These are phyloP conservation scores for Alternaria solani DNA, from an alignment of 2,329 filamentous ascomycete species.

Conservation along the genomic window DNA sequence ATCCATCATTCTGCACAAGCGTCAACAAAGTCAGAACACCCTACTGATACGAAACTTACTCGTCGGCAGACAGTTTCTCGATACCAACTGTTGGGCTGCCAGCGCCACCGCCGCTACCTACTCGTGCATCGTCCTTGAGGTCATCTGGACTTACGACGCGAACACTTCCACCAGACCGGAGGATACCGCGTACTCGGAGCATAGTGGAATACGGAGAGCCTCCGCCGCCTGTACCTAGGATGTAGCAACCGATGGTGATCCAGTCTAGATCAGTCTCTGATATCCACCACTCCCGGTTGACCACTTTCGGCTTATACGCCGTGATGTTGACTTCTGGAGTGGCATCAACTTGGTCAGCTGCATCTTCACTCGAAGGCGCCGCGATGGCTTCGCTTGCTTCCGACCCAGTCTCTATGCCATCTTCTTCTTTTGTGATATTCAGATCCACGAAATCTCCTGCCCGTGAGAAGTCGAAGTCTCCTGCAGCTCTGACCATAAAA, in stretches of 20 bases:
- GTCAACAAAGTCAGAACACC: not conserved
- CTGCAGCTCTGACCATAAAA: constrained; percentile 65
- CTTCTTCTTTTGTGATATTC: constrained; percentile 31
- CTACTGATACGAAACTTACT: constrained; percentile 35
- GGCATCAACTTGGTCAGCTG: constrained; percentile 23
- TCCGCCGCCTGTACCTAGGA: constrained; percentile 59
- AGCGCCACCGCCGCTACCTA: constrained; percentile 57
- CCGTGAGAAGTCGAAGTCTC: constrained; percentile 55
- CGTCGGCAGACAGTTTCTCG: constrained; percentile 54
- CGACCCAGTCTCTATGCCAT: constrained; percentile 16
- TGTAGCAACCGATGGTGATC: constrained; percentile 58
- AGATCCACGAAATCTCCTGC: constrained; percentile 39
- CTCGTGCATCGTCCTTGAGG: constrained; percentile 55
- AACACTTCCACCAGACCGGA: constrained; percentile 52
- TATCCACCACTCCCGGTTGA: constrained; percentile 54
- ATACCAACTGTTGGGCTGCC: constrained; percentile 56
- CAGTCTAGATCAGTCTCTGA: constrained; percentile 57
- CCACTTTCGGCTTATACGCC: constrained; percentile 53
- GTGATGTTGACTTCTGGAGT: constrained; percentile 37
- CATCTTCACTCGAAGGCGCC: constrained; percentile 28
- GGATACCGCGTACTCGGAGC: constrained; percentile 53
- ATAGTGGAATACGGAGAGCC: constrained; percentile 57
- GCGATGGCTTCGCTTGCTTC: constrained; percentile 14
- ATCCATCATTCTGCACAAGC: constrained; percentile 44
- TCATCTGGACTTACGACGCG: constrained; percentile 54